Evolutionary conservation across 2,329 filamentous ascomycete species (phyloP).

Genomic region (Alternaria postmessia): DNA sequence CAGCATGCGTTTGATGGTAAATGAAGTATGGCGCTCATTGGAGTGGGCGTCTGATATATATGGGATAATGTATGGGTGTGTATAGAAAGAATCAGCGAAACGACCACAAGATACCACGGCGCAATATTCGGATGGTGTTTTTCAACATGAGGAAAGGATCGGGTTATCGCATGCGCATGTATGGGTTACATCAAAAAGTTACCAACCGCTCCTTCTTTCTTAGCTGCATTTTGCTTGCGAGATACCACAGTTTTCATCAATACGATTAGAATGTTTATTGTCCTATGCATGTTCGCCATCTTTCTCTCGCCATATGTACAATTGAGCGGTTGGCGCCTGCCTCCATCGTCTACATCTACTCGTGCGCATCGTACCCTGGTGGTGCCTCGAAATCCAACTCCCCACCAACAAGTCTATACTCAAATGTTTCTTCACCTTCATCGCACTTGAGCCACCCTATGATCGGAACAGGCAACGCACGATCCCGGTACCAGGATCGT

Average conservation of each 20-base stretch:
- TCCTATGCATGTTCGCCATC: neutral
- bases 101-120: constrained; percentile 1
- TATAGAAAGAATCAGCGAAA: neutral
- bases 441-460: constrained; percentile 1
- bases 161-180: constrained; percentile 3
- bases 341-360: neutral
- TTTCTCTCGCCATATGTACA: neutral
- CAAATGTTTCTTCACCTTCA: neutral
- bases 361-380: neutral
- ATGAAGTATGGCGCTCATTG: neutral
- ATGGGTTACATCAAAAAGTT: constrained; percentile 1
- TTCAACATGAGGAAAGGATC: neutral
- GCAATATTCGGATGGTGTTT: constrained; percentile 1
- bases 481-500: constrained; percentile 4
- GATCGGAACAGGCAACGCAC: neutral
- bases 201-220: constrained; percentile 4
- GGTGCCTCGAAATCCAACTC: constrained; percentile 2
- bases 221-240: constrained; percentile 13
- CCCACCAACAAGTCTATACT: constrained; percentile 3
- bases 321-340: neutral
- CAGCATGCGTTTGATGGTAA: neutral
- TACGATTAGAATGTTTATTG: constrained; percentile 6
- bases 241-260: constrained; percentile 23
- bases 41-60: neutral
- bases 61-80: neutral